Evolutionary conservation across 805 yeast genomes (phyloP).

Genomic region (Blastobotrys chiropterorum): DNA sequence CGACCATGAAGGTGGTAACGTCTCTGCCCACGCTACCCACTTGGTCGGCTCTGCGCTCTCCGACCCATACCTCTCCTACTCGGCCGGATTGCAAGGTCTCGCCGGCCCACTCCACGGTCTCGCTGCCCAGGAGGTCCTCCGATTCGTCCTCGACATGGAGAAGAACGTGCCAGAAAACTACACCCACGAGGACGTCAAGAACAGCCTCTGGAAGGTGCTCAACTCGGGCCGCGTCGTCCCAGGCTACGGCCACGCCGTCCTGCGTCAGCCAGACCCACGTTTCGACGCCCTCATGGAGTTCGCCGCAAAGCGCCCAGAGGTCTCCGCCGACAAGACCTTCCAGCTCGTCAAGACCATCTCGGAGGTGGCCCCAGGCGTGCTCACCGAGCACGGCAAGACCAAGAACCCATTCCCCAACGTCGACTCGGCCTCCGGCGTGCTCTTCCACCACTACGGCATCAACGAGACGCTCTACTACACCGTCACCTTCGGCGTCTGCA

Average conservation of each 20-base stretch:
- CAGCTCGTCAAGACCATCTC: conserved; percentile 70
- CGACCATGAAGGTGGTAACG: conserved; percentile 89
- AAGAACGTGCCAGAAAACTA: conserved; percentile 64
- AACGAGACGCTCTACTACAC: conserved; percentile 80
- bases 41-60: conserved; percentile 78
- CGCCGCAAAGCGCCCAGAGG: conserved; percentile 42
- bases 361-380: conserved; percentile 76
- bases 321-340: conserved; percentile 71
- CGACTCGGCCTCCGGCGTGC: conserved; percentile 81
- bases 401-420: conserved; percentile 93
- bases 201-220: conserved; percentile 71
- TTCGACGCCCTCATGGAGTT: conserved; percentile 81
- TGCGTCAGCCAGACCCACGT: conserved; percentile 85
- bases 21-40: conserved; percentile 82
- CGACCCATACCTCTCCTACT: conserved; percentile 68
- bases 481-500: conserved; percentile 78
- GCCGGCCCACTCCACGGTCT: conserved; percentile 88
- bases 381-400: conserved; percentile 81
- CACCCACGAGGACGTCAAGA: conserved; percentile 62
- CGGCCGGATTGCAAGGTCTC: conserved; percentile 79
- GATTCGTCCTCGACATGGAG: conserved; percentile 68
- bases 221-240: conserved; percentile 82
- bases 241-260: conserved; percentile 85
- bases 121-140: conserved; percentile 82
- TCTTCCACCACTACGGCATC: conserved; percentile 79